Evolutionary conservation across 73 alveolate species (phyloP), one percentile per base, ranked within the genome.

Genomic region (Paraurostyla sp.): DNA sequence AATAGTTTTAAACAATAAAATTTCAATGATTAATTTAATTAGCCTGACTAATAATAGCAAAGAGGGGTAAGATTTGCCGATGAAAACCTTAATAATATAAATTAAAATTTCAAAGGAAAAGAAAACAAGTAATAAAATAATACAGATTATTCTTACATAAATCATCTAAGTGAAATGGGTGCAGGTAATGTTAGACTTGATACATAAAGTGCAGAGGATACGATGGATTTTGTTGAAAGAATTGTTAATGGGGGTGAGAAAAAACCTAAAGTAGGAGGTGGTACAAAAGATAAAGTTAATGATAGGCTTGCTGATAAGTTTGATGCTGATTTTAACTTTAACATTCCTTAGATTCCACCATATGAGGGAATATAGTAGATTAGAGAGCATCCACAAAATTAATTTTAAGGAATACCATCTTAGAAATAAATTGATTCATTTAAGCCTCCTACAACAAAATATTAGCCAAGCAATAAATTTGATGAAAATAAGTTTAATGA

Each of bases 351-450:
- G 6, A 81, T 81, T 41, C 91, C 91, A 3, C 81, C 76, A 18
- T 81, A 81, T 58, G 91, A 81, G 40, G 91, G 91, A 35, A 81
- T 81, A 36, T 38, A 81, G 91, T 3, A 46, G 48, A 16, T 56
- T 56, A 9, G 58, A 46, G 58, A 46, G 18, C 22, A 20, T 46
- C 18, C 22, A 13, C 18, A 20, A 46, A 13, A 13, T 46, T 46
- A 46, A 13, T 46, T n/a, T n/a, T n/a, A n/a, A n/a, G n/a, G n/a
- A n/a, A 46, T 15, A 46, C 58, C 58, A 46, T 20, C 58, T 46
- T 46, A 46, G 58, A 20, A 15, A 13, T 46, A 13, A 15, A 15
- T n/a, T n/a, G n/a, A n/a, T n/a, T n/a, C n/a, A n/a, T n/a, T n/a
- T n/a, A n/a, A n/a, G n/a, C n/a, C n/a, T n/a, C n/a, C n/a, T n/a